Percentiles rank a stretch among this genome's conserved stretches.
Conservation (phyloP, 1,284 basidiomycete genomes). For the Sporisorium sorghi region DNA sequence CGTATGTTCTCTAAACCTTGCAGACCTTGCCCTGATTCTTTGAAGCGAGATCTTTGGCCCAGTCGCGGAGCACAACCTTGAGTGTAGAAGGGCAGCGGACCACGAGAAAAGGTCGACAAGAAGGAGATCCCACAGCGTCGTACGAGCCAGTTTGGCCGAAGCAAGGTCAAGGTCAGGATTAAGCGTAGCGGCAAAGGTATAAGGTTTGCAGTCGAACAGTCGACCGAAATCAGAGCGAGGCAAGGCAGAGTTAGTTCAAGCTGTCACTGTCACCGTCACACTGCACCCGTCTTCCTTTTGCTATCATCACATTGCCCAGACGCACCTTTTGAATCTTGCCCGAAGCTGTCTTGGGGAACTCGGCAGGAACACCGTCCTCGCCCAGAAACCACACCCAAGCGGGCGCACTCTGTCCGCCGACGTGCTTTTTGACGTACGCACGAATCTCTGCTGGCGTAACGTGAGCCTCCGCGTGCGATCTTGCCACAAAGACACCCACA, state of each 20-base stretch:
- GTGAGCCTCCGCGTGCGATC: conserved; percentile 32
- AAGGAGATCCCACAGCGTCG: too few species aligned
- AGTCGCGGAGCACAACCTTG: conserved; percentile 72
- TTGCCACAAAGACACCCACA: conserved; percentile 56
- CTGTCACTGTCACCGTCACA: conserved; percentile 2
- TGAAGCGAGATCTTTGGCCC: conserved; percentile 64
- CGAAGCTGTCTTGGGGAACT: conserved; percentile 85
- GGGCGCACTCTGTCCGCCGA: conserved; percentile 72
- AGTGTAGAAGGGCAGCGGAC: not conserved
- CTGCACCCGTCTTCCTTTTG: not conserved
- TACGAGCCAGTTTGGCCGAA: too few species aligned
- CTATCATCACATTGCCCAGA: conserved; percentile 13
- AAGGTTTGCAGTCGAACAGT: conserved; percentile 13
- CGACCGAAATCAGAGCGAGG: conserved; percentile 26
- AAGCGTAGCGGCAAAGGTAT: conserved; percentile 10
- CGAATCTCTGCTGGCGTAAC: conserved; percentile 72
- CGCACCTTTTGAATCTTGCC: conserved; percentile 86
- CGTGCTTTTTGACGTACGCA: conserved; percentile 50
- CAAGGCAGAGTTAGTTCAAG: conserved; percentile 21
- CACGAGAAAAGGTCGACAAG: too few species aligned
- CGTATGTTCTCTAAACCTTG: conserved; percentile 15
- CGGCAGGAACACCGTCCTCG: conserved; percentile 75
- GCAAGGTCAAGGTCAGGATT: conserved; percentile 7
- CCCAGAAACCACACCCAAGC: conserved; percentile 84
- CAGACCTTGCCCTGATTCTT: conserved; percentile 45